A percentile compares a stretch with the other conserved stretches of the same genome.
phyloP scores from a whole-genome alignment of 2,329 filamentous ascomycete species.

The Catunica adiposa region DNA sequence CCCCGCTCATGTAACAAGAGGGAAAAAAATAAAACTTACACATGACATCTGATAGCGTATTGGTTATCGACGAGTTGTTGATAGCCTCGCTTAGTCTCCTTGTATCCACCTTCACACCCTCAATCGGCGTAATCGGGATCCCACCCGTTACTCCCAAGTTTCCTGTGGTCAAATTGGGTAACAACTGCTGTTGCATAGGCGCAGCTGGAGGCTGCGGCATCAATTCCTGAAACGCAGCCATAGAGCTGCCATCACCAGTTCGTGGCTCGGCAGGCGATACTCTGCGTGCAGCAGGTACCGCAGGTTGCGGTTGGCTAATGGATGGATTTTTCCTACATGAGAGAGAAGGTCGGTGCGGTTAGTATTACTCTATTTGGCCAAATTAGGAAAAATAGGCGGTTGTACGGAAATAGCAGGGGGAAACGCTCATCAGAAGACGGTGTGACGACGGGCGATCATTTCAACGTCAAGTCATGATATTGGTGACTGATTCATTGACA shows the following conservation, averaged over 20 bases:
- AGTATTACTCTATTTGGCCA: constrained; percentile 1
- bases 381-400: constrained; percentile 4
- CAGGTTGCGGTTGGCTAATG: neutral
- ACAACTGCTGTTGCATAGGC: neutral
- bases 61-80: neutral
- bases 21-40: neutral
- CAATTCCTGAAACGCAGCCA: neutral
- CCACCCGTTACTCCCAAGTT: neutral
- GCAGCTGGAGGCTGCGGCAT: neutral
- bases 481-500: no score
- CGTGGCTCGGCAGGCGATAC: neutral
- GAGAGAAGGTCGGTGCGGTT: constrained; percentile 1
- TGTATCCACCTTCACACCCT: neutral
- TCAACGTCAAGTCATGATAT: neutral
- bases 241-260: neutral
- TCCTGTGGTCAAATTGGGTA: neutral
- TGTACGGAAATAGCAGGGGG: constrained; percentile 1
- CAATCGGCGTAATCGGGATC: neutral
- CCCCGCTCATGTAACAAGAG: neutral
- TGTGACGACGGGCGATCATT: neutral
- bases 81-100: neutral
- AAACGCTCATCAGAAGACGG: neutral
- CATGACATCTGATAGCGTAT: neutral
- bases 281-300: neutral
- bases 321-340: constrained; percentile 3